Conservation (phyloP, 768 basidiomycete species). For the Lentinula raphanica region DNA sequence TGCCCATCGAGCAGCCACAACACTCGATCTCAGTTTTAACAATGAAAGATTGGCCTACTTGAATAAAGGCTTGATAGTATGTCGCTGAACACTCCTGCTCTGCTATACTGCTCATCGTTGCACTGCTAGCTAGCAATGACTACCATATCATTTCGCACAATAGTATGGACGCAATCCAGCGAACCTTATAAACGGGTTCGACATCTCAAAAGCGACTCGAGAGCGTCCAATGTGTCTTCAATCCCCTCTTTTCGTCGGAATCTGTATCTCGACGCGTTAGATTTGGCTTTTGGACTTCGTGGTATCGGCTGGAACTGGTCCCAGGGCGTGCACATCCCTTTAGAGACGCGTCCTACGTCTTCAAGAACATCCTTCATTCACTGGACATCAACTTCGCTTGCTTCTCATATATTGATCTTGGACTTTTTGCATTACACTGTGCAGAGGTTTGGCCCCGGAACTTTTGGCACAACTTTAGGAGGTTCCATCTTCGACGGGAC, state of each 20-base stretch:
- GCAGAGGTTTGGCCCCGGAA: slow-evolving; percentile 40
- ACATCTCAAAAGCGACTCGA: slow-evolving; percentile 1
- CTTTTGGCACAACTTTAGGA: slow-evolving; percentile 30
- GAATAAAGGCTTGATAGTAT: slow-evolving; percentile 43
- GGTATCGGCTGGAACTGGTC: slow-evolving; percentile 64
- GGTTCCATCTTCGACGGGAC: slow-evolving; percentile 37
- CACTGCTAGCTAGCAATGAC: slow-evolving; percentile 32
- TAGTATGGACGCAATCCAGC: slow-evolving; percentile 35
- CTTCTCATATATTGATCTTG: slow-evolving; percentile 32
- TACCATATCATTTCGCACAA: slow-evolving; percentile 30
- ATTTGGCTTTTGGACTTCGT: slow-evolving; percentile 47
- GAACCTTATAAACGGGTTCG: slow-evolving; percentile 15
- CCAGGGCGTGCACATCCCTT: slow-evolving; percentile 32
- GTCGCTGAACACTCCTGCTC: slow-evolving; percentile 12
- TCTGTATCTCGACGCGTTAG: slow-evolving; percentile 36
- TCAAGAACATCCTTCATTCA: slow-evolving; percentile 33
- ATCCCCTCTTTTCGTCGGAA: neutral
- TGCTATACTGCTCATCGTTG: neutral
- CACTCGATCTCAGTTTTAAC: neutral
- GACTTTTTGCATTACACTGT: slow-evolving; percentile 42
- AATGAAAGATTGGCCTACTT: slow-evolving; percentile 27
- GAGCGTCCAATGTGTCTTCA: slow-evolving; percentile 13
- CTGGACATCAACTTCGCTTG: slow-evolving; percentile 26
- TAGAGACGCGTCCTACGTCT: slow-evolving; percentile 34
- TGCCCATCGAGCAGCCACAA: slow-evolving; percentile 2